These are phyloP conservation scores for Yamadazyma triangularis DNA, from an alignment of 1,139 yeast genomes.

Conservation along the genomic window DNA sequence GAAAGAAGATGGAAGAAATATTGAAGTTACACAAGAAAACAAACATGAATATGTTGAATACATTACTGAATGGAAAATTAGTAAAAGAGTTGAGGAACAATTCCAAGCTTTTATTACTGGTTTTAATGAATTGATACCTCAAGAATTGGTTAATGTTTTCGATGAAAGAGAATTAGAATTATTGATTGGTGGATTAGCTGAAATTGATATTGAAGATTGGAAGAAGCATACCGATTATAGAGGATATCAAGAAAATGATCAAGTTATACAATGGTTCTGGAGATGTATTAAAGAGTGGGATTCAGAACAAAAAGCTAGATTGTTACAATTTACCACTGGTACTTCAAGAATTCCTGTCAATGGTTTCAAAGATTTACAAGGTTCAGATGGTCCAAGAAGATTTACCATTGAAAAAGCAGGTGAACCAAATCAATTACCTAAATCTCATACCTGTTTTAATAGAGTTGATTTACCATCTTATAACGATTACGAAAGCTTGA, in stretches of 20 bases:
- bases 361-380: conserved; percentile 97
- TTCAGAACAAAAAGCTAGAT: conserved; percentile 91
- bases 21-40: conserved; percentile 91
- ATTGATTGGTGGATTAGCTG: conserved; percentile 96
- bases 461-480: conserved; percentile 90
- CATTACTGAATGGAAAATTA: conserved; percentile 94
- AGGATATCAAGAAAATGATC: conserved; percentile 95
- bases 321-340: conserved; percentile 96
- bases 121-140: conserved; percentile 94
- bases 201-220: conserved; percentile 98
- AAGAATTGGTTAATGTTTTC: conserved; percentile 90
- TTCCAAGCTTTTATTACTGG: conserved; percentile 96
- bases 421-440: conserved; percentile 87
- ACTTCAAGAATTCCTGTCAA: conserved; percentile 98
- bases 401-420: conserved; percentile 98
- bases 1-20: conserved; percentile 81
- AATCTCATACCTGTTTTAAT: conserved; percentile 93
- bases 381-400: conserved; percentile 98
- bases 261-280: conserved; percentile 99
- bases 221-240: conserved; percentile 97
- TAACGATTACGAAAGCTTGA: conserved; percentile 66
- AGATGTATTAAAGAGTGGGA: conserved; percentile 91
- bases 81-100: conserved; percentile 90
- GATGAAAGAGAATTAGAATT: conserved; percentile 96
- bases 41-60: conserved; percentile 94